Percentiles rank a stretch among this genome's conserved stretches.
Evolutionary conservation across 2,329 filamentous ascomycete genomes (phyloP).

Genomic region (Trichoderma atrobrunneum): DNA sequence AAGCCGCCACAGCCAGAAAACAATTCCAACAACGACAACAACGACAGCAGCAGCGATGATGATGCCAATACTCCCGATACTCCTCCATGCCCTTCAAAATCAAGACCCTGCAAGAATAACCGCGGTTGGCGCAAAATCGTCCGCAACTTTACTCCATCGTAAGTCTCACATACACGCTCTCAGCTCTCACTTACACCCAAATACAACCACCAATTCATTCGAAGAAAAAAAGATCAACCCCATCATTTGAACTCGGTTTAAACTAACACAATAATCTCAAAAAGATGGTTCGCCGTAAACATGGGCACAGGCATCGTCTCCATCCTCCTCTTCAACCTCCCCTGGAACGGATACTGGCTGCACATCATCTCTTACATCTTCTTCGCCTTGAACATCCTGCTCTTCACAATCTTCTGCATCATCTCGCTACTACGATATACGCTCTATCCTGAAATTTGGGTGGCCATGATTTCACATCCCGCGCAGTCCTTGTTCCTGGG

Average conservation of each 20-base stretch:
- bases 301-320: slow-evolving; percentile 70
- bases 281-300: slow-evolving; percentile 56
- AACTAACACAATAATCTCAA: background rate
- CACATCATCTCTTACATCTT: slow-evolving; percentile 58
- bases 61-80: background rate
- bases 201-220: background rate
- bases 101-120: slow-evolving; percentile 33
- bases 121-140: slow-evolving; percentile 46
- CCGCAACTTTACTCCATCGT: slow-evolving; percentile 56
- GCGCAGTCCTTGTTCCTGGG: slow-evolving; percentile 67
- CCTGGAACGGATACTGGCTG: slow-evolving; percentile 57
- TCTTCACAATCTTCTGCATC: slow-evolving; percentile 54
- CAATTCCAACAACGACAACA: slow-evolving; percentile 2
- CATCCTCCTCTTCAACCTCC: slow-evolving; percentile 59
- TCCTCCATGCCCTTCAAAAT: slow-evolving; percentile 1
- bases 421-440: slow-evolving; percentile 60
- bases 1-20: slow-evolving; percentile 2
- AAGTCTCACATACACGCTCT: slow-evolving; percentile 26
- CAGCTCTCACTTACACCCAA: background rate
- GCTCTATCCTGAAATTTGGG: slow-evolving; percentile 64
- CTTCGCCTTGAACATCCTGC: slow-evolving; percentile 56
- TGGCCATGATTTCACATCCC: slow-evolving; percentile 63
- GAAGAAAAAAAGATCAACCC: background rate
- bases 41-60: background rate
- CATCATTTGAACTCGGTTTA: background rate